phyloP scores from a whole-genome alignment of 345 rosid genomes.

The Citrus hindsii region DNA sequence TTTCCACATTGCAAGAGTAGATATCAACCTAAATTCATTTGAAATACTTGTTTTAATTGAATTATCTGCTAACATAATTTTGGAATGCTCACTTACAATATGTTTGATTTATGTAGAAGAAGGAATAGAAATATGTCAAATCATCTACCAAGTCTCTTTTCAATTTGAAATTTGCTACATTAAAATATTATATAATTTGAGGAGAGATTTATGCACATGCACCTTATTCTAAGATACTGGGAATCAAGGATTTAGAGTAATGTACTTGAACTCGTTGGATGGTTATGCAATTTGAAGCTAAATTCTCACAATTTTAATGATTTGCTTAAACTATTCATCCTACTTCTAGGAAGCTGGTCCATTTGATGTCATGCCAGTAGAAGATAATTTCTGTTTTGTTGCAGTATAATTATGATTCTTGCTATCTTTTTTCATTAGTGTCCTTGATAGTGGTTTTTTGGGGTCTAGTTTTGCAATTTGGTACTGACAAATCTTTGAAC shows the following conservation, averaged over 20 bases:
- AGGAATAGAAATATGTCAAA: not conserved
- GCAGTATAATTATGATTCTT: not conserved
- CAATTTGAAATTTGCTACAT: not conserved
- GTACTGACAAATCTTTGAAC: constrained; percentile 4
- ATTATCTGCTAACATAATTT: not conserved
- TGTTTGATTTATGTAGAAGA: not conserved
- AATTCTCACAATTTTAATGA: not conserved
- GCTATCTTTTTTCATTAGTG: not conserved
- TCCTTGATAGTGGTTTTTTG: not conserved
- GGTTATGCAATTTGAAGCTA: not conserved
- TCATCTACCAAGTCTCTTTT: not conserved
- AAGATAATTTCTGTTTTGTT: not conserved
- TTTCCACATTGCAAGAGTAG: not conserved
- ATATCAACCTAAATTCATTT: not conserved
- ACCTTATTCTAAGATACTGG: not conserved
- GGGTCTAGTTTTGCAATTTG: constrained; percentile 2
- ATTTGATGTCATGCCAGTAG: not conserved
- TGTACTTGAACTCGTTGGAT: not conserved
- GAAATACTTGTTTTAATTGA: not conserved
- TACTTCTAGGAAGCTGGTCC: not conserved
- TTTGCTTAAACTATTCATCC: not conserved
- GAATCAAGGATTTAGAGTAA: not conserved
- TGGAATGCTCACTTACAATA: not conserved
- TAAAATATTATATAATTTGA: not conserved
- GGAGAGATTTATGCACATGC: not conserved